phyloP scores from a whole-genome alignment of 352 stramenopile genomes.

The Globisporangium nagaii region DNA sequence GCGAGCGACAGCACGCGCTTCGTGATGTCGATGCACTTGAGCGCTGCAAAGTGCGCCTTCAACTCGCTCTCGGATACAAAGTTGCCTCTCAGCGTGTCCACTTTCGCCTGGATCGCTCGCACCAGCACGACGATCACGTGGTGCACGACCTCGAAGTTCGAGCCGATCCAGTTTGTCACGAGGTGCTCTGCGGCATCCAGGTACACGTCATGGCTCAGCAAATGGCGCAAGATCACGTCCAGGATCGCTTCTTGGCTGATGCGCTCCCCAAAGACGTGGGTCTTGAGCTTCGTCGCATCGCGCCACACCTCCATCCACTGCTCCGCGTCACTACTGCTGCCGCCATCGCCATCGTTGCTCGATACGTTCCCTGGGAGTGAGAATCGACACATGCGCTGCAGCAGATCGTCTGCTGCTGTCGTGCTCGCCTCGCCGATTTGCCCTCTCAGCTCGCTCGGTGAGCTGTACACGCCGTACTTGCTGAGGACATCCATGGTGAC shows the following conservation, averaged over 20 bases:
- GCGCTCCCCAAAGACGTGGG: slow-evolving; percentile 59
- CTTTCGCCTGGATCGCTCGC: slow-evolving; percentile 18
- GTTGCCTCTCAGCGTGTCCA: slow-evolving; percentile 25
- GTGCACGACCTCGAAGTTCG: slow-evolving; percentile 33
- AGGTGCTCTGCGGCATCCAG: slow-evolving; percentile 33
- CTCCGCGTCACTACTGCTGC: neutral
- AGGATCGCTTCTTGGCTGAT: slow-evolving; percentile 53
- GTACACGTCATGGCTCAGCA: slow-evolving; percentile 26
- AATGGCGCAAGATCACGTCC: slow-evolving; percentile 41
- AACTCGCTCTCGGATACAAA: slow-evolving; percentile 24
- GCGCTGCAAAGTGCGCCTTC: slow-evolving; percentile 22
- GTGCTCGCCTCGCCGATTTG: slow-evolving; percentile 5
- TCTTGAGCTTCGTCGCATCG: slow-evolving; percentile 65
- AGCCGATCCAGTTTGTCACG: slow-evolving; percentile 44
- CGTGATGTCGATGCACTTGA: slow-evolving; percentile 27
- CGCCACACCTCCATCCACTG: slow-evolving; percentile 55
- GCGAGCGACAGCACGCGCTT: slow-evolving; percentile 28
- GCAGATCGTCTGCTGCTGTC: slow-evolving; percentile 14
- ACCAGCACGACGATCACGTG: slow-evolving; percentile 42
- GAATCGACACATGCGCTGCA: slow-evolving; percentile 49
- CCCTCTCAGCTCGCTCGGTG: slow-evolving; percentile 17
- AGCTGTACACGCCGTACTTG: slow-evolving; percentile 48
- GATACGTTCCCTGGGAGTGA: slow-evolving; percentile 15
- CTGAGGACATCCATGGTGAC: slow-evolving; percentile 61
- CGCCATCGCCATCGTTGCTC: neutral